These are phyloP conservation scores for Edaphochlamys debaryana DNA, from an alignment of 139 green algal genomes.

Conservation along the genomic window DNA sequence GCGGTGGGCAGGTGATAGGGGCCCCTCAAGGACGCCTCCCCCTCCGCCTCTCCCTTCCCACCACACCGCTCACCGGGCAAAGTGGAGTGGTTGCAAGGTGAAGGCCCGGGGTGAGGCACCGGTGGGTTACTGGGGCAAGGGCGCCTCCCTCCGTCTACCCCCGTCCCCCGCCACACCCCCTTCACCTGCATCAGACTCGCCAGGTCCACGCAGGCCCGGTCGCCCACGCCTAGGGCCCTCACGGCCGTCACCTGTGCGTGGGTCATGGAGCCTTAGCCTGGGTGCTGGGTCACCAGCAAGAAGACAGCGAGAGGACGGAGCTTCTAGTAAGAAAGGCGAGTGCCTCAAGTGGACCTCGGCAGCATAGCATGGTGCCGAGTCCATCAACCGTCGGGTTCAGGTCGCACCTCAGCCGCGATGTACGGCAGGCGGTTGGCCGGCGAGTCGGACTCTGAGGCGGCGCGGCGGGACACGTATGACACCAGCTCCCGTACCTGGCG, in stretches of 20 bases:
- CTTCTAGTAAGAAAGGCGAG: no score
- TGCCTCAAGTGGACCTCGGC: no score
- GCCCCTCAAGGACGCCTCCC: no score
- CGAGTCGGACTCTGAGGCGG: neutral
- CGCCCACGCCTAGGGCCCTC: conserved; percentile 77
- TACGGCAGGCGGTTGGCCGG: conserved; percentile 42
- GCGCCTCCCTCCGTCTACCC: neutral
- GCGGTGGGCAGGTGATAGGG: neutral
- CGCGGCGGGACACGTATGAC: conserved; percentile 44
- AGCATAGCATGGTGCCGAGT: no score
- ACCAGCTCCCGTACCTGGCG: conserved; percentile 58
- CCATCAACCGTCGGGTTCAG: no score
- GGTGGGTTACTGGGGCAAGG: no score
- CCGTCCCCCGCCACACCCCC: neutral
- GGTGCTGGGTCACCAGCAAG: no score
- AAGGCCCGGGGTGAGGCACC: no score
- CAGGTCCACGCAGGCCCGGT: conserved; percentile 91
- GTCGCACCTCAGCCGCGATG: conserved; percentile 38
- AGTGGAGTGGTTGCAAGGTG: neutral
- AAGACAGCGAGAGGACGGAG: no score
- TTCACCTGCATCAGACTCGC: conserved; percentile 62
- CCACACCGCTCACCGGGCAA: no score
- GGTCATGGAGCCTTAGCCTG: no score
- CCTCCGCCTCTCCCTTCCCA: no score
- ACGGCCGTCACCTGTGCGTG: conserved; percentile 62